These are phyloP conservation scores for Acrodontium crateriforme DNA, from an alignment of 2,329 filamentous ascomycete genomes.

Conservation along the genomic window DNA sequence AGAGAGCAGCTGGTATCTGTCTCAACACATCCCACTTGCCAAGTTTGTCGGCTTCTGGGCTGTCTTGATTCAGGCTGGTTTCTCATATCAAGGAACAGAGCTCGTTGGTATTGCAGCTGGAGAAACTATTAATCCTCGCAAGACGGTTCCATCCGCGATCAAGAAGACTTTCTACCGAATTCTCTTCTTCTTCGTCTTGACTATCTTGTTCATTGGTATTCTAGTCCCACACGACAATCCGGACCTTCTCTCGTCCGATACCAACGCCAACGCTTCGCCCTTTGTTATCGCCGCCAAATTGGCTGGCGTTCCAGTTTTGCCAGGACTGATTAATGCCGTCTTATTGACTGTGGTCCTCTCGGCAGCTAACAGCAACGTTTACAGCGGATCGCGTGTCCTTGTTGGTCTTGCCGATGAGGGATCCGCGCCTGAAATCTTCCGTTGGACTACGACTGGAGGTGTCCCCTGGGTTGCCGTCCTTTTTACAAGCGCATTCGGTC, in stretches of 20 bases:
- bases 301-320: conserved; percentile 46
- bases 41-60: conserved; percentile 37
- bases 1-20: conserved; percentile 13
- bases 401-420: conserved; percentile 53
- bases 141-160: conserved; percentile 26
- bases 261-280: conserved; percentile 41
- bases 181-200: conserved; percentile 24
- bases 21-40: conserved; percentile 15
- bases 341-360: conserved; percentile 55
- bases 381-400: conserved; percentile 54
- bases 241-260: conserved; percentile 24
- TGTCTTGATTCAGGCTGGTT: conserved; percentile 44
- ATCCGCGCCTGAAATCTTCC: conserved; percentile 39
- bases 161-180: conserved; percentile 25
- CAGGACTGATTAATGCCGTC: conserved; percentile 56
- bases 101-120: conserved; percentile 39
- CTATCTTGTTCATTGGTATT: conserved; percentile 23
- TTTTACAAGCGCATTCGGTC: conserved; percentile 51
- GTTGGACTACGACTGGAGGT: conserved; percentile 44
- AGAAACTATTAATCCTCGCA: conserved; percentile 38
- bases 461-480: conserved; percentile 63
- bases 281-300: conserved; percentile 53
- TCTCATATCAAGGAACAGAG: conserved; percentile 44
- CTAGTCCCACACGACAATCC: conserved; percentile 23
- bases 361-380: conserved; percentile 55